Base-by-base conservation (phyloP, 352 stramenopile species). In the Pythium phragmitis region DNA sequence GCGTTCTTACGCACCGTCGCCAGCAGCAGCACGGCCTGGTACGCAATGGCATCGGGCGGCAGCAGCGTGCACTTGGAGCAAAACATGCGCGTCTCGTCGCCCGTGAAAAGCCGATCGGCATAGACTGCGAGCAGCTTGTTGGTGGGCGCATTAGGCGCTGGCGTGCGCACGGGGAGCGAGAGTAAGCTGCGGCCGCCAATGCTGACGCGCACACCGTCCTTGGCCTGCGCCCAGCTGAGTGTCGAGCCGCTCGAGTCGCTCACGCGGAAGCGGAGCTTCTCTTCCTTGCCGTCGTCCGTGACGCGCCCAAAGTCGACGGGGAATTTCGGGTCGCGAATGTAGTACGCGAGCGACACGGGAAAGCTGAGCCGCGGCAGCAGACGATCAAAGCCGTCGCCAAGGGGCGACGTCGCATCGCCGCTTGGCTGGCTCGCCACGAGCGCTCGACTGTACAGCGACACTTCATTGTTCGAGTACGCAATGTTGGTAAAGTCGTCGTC, bases 21-120 rank as follows among this genome's bases (percentile, higher is more conserved):
- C 8, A 72, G 39, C 9, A 65, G 43, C 42, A 91, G 67, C 28
- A 87, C 78, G 11, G 84, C 73, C 26, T 87, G 88, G 63, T 92
- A 95, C 3, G 70, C 70, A 19, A 79, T 45, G 7, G 67, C 75
- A 34, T 77, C 73, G 11, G 84, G 79, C 8, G 86, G 86, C 34
- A 95, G 57, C 42, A 95, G 62, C 39, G 86, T 95, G 54, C 79
- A 91, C 55, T 92, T 91, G 50, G 70, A 80, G 65, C 84, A 90
- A 60, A 87, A 86, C 79, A 95, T 90, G 41, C 65, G 77, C 47
- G 80, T 86, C 49, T 91, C 85, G 52, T 89, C 76, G n/a, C 86
- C 86, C 7, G 80, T 92, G 46, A 88, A 90, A 13, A 93, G 49
- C 5, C 80, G 78, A 55, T 92, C 82, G 14, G 74, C 63, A 52